Conservation (phyloP, 2,329 filamentous ascomycete genomes). For the Domatiomyces catenatus region DNA sequence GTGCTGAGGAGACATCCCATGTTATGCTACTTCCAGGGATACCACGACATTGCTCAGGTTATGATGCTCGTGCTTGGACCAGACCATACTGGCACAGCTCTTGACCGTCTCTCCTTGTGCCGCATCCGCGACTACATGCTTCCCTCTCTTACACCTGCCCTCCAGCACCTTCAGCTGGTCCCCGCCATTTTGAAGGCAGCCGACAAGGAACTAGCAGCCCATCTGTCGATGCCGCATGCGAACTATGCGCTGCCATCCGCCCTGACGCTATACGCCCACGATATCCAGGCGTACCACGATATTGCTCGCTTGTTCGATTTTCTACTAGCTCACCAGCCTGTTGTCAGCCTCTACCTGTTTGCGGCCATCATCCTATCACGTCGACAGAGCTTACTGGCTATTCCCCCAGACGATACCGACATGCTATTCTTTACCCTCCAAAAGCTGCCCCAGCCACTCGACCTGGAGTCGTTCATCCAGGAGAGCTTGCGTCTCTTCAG, state of each 20-base stretch:
- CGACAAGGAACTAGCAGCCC: constrained; percentile 55
- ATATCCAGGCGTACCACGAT: constrained; percentile 75
- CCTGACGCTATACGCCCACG: constrained; percentile 90
- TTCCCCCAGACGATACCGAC: constrained; percentile 69
- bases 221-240: constrained; percentile 64
- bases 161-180: constrained; percentile 73
- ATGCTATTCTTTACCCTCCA: constrained; percentile 82
- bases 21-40: constrained; percentile 94
- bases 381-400: constrained; percentile 68
- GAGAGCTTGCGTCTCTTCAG: constrained; percentile 50
- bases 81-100: constrained; percentile 42
- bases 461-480: constrained; percentile 62
- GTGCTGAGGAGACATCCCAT: constrained; percentile 67
- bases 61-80: constrained; percentile 69
- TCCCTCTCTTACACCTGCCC: constrained; percentile 63
- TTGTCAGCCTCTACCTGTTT: constrained; percentile 81
- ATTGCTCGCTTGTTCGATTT: constrained; percentile 90
- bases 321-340: constrained; percentile 71
- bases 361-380: constrained; percentile 72
- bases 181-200: constrained; percentile 61
- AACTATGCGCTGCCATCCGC: constrained; percentile 91
- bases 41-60: constrained; percentile 96
- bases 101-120: constrained; percentile 70
- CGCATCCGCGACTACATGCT: constrained; percentile 98
- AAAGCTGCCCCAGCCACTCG: constrained; percentile 66